Base-by-base conservation (phyloP, 2,329 filamentous ascomycete species). In the Hypoxylon sp. region DNA sequence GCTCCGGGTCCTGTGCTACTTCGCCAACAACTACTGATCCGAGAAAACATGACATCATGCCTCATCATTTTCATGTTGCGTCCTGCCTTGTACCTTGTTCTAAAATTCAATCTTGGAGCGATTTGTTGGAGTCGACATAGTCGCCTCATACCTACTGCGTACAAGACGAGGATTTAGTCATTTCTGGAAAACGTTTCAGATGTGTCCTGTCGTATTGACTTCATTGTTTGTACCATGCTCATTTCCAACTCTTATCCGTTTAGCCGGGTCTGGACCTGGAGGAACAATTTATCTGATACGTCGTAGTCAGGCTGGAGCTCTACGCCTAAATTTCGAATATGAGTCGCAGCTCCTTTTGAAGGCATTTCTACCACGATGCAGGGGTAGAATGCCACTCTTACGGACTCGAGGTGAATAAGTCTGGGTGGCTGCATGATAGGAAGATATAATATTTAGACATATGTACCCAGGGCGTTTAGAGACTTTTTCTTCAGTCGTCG, bases 1-100 rank as follows among this genome's bases (percentile, higher is more conserved):
- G 31, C 39, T 24, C 22, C 24, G 39, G 51, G 59, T 35, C 53
- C 59, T 8, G 59, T 66, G 54, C 19, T 26, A 69, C 51, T 55
- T 51, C 10, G 31, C 33, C 19, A 47, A 44, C 39, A 11, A 22
- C 17, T 44, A 19, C 39, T 44, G 17, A 22, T 19, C n/a, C 3
- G 8, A 22, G 39, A 44, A 11, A 8, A 11, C 9, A 22, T 44
- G 39, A 44, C 17, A 22, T 44, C 39, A 44, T 44, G 39, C 6
- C 29, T 2, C 9, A 9, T 31, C 29, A 31, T 31, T 31, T 31
- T 44, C 22, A 22, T 22, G 11, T 8, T 10, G 39, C 11, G 8
- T 19, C 17, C 17, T 44, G 10, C 6, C 0, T 44, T 22, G 39
- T 11, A 22, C 39, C 17, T 9, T 44, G 3, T 19, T 11, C 17